These are phyloP conservation scores for Azolla pinnata DNA, from an alignment of 75 land plant genomes.

Conservation along the genomic window DNA sequence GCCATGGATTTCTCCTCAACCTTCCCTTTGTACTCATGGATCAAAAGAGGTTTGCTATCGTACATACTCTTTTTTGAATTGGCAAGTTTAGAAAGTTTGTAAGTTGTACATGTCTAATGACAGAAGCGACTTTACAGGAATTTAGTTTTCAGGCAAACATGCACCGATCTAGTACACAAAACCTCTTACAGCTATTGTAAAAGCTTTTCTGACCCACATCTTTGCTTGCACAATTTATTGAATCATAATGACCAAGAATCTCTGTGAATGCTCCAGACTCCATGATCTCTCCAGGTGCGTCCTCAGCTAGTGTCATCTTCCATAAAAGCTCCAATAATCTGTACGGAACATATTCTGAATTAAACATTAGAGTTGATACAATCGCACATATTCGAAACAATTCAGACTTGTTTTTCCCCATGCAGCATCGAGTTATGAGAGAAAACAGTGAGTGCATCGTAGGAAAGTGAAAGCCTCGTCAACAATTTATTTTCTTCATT, in stretches of 20 bases:
- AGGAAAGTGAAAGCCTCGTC: too few species aligned
- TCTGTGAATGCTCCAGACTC: slow-evolving; percentile 28
- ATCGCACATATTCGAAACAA: too few species aligned
- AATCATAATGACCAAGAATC: slow-evolving; percentile 28
- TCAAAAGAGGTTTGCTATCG: too few species aligned
- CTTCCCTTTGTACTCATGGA: neutral
- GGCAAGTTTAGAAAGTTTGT: too few species aligned
- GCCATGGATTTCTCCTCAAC: neutral
- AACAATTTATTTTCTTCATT: too few species aligned
- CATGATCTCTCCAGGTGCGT: slow-evolving; percentile 14
- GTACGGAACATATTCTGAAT: too few species aligned
- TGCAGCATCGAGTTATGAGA: too few species aligned
- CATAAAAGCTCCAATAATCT: slow-evolving; percentile 26
- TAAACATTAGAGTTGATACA: too few species aligned
- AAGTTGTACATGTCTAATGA: neutral
- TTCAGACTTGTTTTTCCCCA: too few species aligned
- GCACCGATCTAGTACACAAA: slow-evolving; percentile 3
- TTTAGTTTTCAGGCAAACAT: neutral
- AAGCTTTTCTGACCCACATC: slow-evolving; percentile 26
- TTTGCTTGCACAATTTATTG: slow-evolving; percentile 23
- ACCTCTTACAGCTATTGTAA: slow-evolving; percentile 20
- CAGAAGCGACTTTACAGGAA: neutral
- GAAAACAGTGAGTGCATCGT: too few species aligned
- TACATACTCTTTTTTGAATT: too few species aligned
- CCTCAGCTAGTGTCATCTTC: slow-evolving; percentile 17